Evolutionary conservation across 73 alveolate species (phyloP).

Genomic region (Tetrahymena elliotti): DNA sequence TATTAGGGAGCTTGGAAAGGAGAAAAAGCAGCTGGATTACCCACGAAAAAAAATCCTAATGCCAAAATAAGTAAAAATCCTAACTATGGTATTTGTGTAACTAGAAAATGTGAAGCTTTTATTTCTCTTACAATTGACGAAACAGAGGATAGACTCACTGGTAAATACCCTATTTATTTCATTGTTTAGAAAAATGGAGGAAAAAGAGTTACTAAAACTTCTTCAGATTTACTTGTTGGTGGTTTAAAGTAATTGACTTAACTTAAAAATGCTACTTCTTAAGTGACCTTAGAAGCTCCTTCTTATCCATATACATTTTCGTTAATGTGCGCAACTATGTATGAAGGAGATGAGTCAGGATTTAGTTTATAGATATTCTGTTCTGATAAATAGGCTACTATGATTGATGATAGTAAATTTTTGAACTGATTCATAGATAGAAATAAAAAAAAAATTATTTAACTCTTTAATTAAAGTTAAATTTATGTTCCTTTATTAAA

Average conservation of each 20-base stretch:
- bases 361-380: neutral
- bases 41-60: constrained; percentile 46
- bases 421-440: neutral
- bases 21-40: constrained; percentile 65
- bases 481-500: no score
- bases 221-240: neutral
- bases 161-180: constrained; percentile 52
- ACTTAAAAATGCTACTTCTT: neutral
- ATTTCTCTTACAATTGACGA: constrained; percentile 44
- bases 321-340: constrained; percentile 8
- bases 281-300: neutral
- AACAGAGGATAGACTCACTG: constrained; percentile 50
- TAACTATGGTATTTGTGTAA: constrained; percentile 41
- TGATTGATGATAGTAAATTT: neutral
- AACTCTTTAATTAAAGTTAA: neutral
- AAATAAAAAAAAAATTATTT: neutral
- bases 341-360: constrained; percentile 14
- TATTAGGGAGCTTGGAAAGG: constrained; percentile 71
- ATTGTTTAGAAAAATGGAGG: constrained; percentile 33
- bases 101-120: constrained; percentile 50
- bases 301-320: constrained; percentile 5
- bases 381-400: neutral
- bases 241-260: constrained; percentile 1
- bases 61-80: constrained; percentile 51
- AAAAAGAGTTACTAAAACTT: neutral